Conservation (phyloP, 2,329 filamentous ascomycete genomes). For the Cryphonectria radicalis region DNA sequence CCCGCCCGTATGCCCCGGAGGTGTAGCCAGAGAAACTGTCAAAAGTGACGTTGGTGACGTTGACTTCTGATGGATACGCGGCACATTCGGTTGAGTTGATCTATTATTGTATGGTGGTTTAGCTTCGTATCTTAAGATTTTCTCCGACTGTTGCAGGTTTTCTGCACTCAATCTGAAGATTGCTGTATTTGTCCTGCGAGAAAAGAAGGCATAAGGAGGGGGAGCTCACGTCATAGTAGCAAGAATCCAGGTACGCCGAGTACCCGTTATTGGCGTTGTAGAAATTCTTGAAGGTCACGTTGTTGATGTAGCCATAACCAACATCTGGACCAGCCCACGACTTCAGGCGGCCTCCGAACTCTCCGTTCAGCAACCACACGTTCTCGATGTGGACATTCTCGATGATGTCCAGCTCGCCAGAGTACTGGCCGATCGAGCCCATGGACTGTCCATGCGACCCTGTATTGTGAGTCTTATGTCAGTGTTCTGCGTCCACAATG, state of each 20-base stretch:
- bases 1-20: slow-evolving; percentile 58
- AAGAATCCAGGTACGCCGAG: slow-evolving; percentile 62
- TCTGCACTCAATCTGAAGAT: not conserved
- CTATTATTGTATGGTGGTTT: slow-evolving; percentile 28
- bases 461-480: not conserved
- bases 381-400: slow-evolving; percentile 63
- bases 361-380: slow-evolving; percentile 55
- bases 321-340: slow-evolving; percentile 62
- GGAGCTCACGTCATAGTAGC: slow-evolving; percentile 61
- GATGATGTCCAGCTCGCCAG: slow-evolving; percentile 58
- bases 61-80: slow-evolving; percentile 58
- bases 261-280: slow-evolving; percentile 62
- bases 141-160: too few species aligned
- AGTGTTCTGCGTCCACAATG: not conserved
- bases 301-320: slow-evolving; percentile 64
- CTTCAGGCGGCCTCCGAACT: slow-evolving; percentile 63
- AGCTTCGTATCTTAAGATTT: not conserved
- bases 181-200: not conserved
- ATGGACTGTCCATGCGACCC: slow-evolving; percentile 59
- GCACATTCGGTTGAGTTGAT: slow-evolving; percentile 53
- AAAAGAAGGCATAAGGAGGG: not conserved
- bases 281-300: slow-evolving; percentile 66
- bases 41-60: slow-evolving; percentile 63
- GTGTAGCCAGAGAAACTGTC: slow-evolving; percentile 62
- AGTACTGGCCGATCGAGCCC: slow-evolving; percentile 62